These are phyloP conservation scores for Wallacemonas sp. DNA, from an alignment of 208 protist species.

Conservation along the genomic window DNA sequence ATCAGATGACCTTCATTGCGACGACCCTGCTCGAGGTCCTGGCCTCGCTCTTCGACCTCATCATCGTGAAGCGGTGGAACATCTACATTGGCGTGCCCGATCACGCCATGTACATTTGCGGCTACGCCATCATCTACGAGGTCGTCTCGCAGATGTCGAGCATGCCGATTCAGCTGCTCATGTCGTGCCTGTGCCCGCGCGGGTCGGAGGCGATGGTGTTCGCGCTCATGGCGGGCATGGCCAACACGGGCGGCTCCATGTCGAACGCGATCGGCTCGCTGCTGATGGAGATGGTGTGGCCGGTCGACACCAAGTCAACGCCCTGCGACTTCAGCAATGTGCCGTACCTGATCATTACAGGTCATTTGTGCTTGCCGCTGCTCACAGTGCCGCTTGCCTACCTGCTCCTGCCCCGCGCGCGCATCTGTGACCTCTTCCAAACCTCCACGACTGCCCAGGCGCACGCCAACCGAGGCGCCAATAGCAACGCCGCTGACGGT, in stretches of 20 bases:
- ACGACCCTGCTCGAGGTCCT: conserved; percentile 25
- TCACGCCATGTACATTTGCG: conserved; percentile 43
- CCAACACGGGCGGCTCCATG: conserved; percentile 60
- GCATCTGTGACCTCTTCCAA: conserved; percentile 44
- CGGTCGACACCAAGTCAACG: conserved; percentile 30
- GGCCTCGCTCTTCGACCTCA: conserved; percentile 39
- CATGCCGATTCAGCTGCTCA: conserved; percentile 70
- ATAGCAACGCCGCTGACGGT: neutral
- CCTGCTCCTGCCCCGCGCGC: conserved; percentile 51
- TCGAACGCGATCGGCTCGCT: conserved; percentile 47
- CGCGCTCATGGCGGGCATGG: conserved; percentile 71
- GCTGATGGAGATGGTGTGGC: conserved; percentile 58
- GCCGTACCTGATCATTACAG: conserved; percentile 51
- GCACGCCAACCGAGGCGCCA: no score
- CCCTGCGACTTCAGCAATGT: conserved; percentile 76
- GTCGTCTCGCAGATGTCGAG: conserved; percentile 35
- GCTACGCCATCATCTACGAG: conserved; percentile 45
- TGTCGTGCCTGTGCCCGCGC: conserved; percentile 77
- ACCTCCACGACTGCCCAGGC: no score
- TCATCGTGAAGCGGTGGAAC: conserved; percentile 42
- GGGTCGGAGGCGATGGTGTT: conserved; percentile 81
- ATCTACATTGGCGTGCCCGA: conserved; percentile 29
- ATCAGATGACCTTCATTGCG: conserved; percentile 28
- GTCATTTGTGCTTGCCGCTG: conserved; percentile 50
- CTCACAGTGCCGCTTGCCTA: conserved; percentile 54